Conservation (phyloP, 352 stramenopile genomes). For the Phytophthora fragariae region DNA sequence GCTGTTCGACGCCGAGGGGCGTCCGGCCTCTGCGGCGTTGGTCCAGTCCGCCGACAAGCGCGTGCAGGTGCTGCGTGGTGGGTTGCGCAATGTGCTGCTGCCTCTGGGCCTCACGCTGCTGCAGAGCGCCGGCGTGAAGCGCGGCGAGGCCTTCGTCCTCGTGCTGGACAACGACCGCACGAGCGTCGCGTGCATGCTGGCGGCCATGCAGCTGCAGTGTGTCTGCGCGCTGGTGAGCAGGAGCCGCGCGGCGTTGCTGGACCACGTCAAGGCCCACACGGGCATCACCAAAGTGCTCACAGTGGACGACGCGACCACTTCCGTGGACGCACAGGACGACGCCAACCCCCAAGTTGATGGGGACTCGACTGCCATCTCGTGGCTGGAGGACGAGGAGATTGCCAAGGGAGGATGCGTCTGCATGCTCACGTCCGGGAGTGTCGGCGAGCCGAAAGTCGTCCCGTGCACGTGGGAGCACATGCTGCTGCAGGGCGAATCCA, state of each 20-base stretch:
- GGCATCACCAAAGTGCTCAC: slow-evolving; percentile 66
- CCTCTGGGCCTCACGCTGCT: slow-evolving; percentile 62
- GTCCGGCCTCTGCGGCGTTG: slow-evolving; percentile 3
- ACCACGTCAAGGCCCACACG: slow-evolving; percentile 62
- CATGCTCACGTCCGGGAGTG: slow-evolving; percentile 87
- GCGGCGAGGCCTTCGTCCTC: slow-evolving; percentile 65
- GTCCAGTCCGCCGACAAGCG: slow-evolving; percentile 21
- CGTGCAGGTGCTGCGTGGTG: slow-evolving; percentile 53
- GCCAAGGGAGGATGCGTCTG: slow-evolving; percentile 56
- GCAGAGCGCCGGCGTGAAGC: slow-evolving; percentile 37
- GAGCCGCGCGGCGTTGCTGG: slow-evolving; percentile 58
- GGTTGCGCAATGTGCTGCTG: slow-evolving; percentile 51
- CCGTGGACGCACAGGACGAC: slow-evolving; percentile 34
- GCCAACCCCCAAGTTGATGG: slow-evolving; percentile 23
- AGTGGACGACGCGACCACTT: slow-evolving; percentile 44
- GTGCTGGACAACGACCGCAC: slow-evolving; percentile 78
- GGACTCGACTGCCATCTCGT: slow-evolving; percentile 19
- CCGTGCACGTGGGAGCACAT: slow-evolving; percentile 79
- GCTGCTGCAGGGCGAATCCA: slow-evolving; percentile 82
- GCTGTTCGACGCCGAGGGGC: slow-evolving; percentile 50
- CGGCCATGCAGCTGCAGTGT: slow-evolving; percentile 67
- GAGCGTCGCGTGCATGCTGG: slow-evolving; percentile 78
- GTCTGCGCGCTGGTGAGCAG: slow-evolving; percentile 62
- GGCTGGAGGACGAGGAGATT: slow-evolving; percentile 49
- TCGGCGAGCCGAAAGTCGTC: slow-evolving; percentile 81